Base-by-base conservation (phyloP, 257 asterid species). In the Ehretia macrophylla region DNA sequence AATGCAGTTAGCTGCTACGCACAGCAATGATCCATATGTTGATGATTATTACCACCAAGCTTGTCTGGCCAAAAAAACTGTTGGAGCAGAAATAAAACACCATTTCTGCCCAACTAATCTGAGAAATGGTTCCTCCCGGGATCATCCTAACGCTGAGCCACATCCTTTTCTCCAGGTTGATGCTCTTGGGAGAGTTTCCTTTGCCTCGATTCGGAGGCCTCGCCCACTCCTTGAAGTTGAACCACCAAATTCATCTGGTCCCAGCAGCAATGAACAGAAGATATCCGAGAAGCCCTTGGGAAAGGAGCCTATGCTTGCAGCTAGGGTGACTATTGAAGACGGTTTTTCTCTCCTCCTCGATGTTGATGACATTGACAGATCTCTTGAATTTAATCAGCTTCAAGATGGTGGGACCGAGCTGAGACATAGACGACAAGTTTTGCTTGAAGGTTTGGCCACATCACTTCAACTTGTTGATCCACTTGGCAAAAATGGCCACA, bases 401-500 rank as follows among this genome's bases (percentile, higher is more conserved):
- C 86, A 67, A 54, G 90, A 87, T 67, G 86, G 83, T 70, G 95
- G 85, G 65, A 76, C 64, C 46, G 85, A 75, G 67, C 66, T 87
- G 80, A 78, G 72, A 64, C 75, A 73, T 63, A 84, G 85, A 77
- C 77, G 86, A 40, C 95, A 82, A 55, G 76, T 71, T 14, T 74
- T 84, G 51, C 78, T 87, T 2, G 95, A 87, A 72, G 94, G 74
- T 59, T 61, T 87, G 60, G 86, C 95, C 16, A 77, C 94, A 11
- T 84, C 94, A 13, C 80, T 87, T 64, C 94, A 84, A 38, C 86
- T 87, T n/a, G 82, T 77, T 42, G 95, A 87, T 68, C 95, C 95
- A 0, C 75, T 87, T 8, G 81, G 85, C 14, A 76, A 67, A 64
- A 78, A 78, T 46, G 86, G 84, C 8, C 75, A 67, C 32, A 67